A percentile compares a stretch with the other conserved stretches of the same genome.
Evolutionary conservation across 73 alveolate species (phyloP).

Genomic region (Paramecium primaurelia): DNA sequence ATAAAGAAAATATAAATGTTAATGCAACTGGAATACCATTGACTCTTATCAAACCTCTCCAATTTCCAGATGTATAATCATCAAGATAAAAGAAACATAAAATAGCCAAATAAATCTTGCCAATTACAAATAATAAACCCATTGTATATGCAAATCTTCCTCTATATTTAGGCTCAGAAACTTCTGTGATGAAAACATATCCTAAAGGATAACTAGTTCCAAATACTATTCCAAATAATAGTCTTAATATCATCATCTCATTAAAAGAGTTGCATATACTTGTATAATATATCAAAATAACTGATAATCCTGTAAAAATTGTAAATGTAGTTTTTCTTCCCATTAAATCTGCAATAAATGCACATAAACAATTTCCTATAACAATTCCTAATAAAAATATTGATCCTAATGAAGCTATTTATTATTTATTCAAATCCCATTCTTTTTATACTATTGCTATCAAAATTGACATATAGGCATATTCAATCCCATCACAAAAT

Average conservation of each 20-base stretch:
- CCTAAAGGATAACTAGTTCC: slow-evolving; percentile 36
- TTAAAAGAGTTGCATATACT: background rate
- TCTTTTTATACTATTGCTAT: background rate
- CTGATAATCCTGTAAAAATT: background rate
- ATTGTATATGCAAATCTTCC: slow-evolving; percentile 15
- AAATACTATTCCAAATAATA: background rate
- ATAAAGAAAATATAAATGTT: background rate
- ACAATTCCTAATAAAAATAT: background rate
- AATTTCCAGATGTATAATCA: slow-evolving; percentile 31
- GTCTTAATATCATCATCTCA: background rate
- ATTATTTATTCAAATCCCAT: background rate
- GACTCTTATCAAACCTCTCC: slow-evolving; percentile 27
- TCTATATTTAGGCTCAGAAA: background rate
- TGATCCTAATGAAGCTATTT: background rate
- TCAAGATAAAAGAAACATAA: slow-evolving; percentile 18
- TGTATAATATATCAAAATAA: background rate
- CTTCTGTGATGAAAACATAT: slow-evolving; percentile 19
- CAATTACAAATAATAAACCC: background rate
- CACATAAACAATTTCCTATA: background rate
- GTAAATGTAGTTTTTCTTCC: slow-evolving; percentile 4
- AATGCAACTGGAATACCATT: slow-evolving; percentile 2
- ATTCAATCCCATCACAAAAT: slow-evolving; percentile 51
- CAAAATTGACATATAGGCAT: background rate
- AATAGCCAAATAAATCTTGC: background rate
- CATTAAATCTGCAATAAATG: background rate